These are phyloP conservation scores for Trichaptum fuscoviolaceum DNA, from an alignment of 768 basidiomycete species.

Conservation along the genomic window DNA sequence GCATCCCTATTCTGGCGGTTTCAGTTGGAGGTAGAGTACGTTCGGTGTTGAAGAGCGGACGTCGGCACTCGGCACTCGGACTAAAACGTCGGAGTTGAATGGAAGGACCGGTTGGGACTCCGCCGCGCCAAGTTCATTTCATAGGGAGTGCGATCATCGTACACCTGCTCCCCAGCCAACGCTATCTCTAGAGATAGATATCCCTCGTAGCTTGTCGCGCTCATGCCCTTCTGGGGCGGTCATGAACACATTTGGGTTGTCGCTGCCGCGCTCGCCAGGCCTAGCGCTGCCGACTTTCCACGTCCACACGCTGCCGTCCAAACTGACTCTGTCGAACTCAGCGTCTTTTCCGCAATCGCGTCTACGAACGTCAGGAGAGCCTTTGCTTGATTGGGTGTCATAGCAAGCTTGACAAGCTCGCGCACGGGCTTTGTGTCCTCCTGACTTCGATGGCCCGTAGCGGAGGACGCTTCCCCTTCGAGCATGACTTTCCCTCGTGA, in stretches of 20 bases:
- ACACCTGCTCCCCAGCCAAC: too few species aligned
- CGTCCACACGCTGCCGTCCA: slow-evolving; percentile 94
- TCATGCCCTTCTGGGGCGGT: slow-evolving; percentile 97
- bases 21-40: too few species aligned
- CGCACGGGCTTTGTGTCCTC: slow-evolving; percentile 83
- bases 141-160: too few species aligned
- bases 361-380: slow-evolving; percentile 93
- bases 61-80: too few species aligned
- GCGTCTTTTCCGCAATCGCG: slow-evolving; percentile 86
- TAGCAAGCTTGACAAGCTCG: slow-evolving; percentile 83
- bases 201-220: slow-evolving; percentile 92
- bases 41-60: too few species aligned
- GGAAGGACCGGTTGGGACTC: too few species aligned
- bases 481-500: slow-evolving; percentile 93
- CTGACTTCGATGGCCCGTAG: slow-evolving; percentile 51
- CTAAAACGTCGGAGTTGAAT: too few species aligned
- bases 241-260: slow-evolving; percentile 96
- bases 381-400: slow-evolving; percentile 92
- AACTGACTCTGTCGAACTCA: slow-evolving; percentile 91
- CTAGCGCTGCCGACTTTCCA: slow-evolving; percentile 94
- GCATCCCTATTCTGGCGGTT: too few species aligned
- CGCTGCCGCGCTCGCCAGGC: slow-evolving; percentile 93
- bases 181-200: too few species aligned
- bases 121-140: too few species aligned
- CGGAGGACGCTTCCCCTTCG: slow-evolving; percentile 33